These are phyloP conservation scores for Candida schatavii DNA, from an alignment of 805 yeast genomes.

Conservation along the genomic window DNA sequence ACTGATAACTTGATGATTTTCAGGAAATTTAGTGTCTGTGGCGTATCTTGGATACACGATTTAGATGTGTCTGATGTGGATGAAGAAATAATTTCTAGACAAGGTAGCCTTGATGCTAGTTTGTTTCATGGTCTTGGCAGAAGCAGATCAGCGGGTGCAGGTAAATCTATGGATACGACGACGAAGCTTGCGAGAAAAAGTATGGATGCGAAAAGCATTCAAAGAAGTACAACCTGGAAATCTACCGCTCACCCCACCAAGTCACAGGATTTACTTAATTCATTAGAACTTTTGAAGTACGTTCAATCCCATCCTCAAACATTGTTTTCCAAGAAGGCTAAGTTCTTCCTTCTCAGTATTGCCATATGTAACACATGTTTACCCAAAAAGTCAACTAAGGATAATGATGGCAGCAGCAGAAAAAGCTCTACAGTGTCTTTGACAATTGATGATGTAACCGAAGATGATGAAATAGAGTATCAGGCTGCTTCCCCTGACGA, in stretches of 20 bases:
- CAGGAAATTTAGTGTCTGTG: conserved; percentile 82
- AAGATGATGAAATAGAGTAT: conserved; percentile 59
- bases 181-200: conserved; percentile 33
- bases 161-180: conserved; percentile 13
- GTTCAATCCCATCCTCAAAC: conserved; percentile 72
- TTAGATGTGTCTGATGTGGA: conserved; percentile 38
- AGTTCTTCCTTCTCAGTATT: conserved; percentile 73
- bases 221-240: conserved; percentile 38
- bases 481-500: conserved; percentile 98
- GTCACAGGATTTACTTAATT: conserved; percentile 40
- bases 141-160: conserved; percentile 2
- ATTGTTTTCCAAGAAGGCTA: conserved; percentile 66
- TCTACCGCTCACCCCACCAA: conserved; percentile 48
- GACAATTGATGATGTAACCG: conserved; percentile 8
- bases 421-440: conserved; percentile 5
- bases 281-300: conserved; percentile 65
- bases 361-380: conserved; percentile 90
- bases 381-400: conserved; percentile 49
- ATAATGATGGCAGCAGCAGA: conserved; percentile 10
- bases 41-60: conserved; percentile 87
- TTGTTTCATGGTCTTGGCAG: neutral
- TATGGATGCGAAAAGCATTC: conserved; percentile 24
- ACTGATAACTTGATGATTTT: conserved; percentile 95
- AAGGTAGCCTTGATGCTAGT: conserved; percentile 1
- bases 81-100: conserved; percentile 1